Base-by-base conservation (phyloP, 495 filamentous ascomycete species). In the Hyaloscypha finlandica region DNA sequence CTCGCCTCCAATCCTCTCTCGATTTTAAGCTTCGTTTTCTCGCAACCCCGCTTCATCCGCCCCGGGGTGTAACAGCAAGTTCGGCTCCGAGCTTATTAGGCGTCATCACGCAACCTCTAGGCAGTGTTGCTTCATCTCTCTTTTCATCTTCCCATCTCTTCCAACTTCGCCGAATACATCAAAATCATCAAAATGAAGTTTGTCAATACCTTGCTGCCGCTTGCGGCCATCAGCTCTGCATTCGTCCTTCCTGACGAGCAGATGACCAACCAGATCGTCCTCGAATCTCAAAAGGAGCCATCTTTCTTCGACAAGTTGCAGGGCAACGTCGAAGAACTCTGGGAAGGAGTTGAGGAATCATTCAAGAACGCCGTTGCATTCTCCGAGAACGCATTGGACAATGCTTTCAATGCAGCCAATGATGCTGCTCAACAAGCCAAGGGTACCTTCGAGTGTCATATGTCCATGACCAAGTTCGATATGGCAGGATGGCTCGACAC, bases 211-310 rank as follows among this genome's bases (percentile, higher is more conserved):
- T 4, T 89, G 6, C 69, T 89, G 66, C 84, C 84, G 64, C 74
- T 89, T 22, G 82, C 79, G 60, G 81, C 83, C 19, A 66, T 85
- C 9, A 78, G 79, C 64, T 75, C 83, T 31, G 88, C 86, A 35
- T 78, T 92, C 67, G 83, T 91, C 42, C 78, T 90, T 57, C 86
- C 86, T 12, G 83, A 88, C 48, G 77, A 84, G 60, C 74, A 78
- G 33, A 75, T 81, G 4, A 71, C 82, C 11, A 71, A 80, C 39
- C 72, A 81, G 35, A 70, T 84, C 61, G 71, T 75, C 32, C 75
- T 81, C 63, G 73, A 80, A 57, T 67, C 77, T 31, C 74, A 80
- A 25, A 68, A 77, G 59, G 56, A 69, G 29, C 55, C 68, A 22
- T 73, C 76, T 59, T 72, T 74, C 65, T 66, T 77, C 61, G 73